These are phyloP conservation scores for Dichomitus squalens DNA, from an alignment of 1,284 basidiomycete genomes.

Conservation along the genomic window DNA sequence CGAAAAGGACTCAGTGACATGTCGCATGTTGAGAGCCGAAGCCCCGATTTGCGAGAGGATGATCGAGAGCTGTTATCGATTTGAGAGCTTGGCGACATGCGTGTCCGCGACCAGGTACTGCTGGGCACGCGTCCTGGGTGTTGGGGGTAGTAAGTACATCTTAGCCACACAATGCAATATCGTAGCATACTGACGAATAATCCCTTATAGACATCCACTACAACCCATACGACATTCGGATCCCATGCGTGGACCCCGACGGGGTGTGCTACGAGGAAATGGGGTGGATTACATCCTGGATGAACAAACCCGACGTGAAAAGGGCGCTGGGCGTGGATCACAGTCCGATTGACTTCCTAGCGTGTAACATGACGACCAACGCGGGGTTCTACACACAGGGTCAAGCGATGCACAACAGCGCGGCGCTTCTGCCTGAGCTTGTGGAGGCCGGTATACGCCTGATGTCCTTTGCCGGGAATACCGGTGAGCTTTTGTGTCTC, in stretches of 20 bases:
- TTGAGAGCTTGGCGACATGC: constrained; percentile 57
- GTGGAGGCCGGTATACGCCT: constrained; percentile 77
- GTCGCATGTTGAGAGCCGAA: constrained; percentile 62
- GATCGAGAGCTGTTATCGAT: constrained; percentile 64
- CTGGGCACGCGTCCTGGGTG: constrained; percentile 55
- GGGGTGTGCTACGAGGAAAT: constrained; percentile 78
- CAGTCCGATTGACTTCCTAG: constrained; percentile 54
- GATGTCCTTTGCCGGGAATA: constrained; percentile 83
- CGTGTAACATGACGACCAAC: constrained; percentile 37
- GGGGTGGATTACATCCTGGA: constrained; percentile 78
- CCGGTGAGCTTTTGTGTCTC: constrained; percentile 39
- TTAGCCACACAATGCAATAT: background rate
- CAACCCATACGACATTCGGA: constrained; percentile 87
- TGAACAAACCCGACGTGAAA: constrained; percentile 75
- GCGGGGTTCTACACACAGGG: constrained; percentile 65
- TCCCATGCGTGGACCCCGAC: constrained; percentile 68
- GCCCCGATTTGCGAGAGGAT: constrained; percentile 57
- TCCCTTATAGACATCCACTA: constrained; percentile 57
- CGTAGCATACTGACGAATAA: background rate
- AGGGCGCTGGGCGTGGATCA: constrained; percentile 70
- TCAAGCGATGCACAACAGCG: constrained; percentile 80
- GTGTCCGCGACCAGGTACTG: constrained; percentile 67
- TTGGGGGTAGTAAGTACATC: constrained; percentile 52
- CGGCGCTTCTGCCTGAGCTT: constrained; percentile 72
- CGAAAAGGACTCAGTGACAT: constrained; percentile 70